These are phyloP conservation scores for Fusarium odoratissimum DNA, from an alignment of 2,329 filamentous ascomycete genomes.

Conservation along the genomic window DNA sequence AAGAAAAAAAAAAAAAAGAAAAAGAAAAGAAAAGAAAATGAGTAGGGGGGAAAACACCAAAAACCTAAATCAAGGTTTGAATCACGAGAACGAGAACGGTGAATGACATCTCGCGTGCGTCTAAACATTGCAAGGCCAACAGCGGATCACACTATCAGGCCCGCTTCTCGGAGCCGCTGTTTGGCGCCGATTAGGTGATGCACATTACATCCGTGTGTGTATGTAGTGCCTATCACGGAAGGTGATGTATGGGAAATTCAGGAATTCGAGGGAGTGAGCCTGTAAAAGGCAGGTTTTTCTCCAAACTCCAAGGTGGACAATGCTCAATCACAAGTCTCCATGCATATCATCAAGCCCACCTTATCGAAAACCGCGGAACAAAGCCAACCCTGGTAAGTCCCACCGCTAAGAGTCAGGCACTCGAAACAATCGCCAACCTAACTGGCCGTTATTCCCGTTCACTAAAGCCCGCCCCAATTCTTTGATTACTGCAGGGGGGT, in stretches of 20 bases:
- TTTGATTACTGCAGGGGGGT: conserved; percentile 10
- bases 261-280: background rate
- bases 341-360: conserved; percentile 19
- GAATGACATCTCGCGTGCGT: conserved; percentile 16
- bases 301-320: conserved; percentile 19
- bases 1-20: background rate
- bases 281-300: background rate
- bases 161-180: conserved; percentile 17
- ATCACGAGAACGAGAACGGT: conserved; percentile 10
- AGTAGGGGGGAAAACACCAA: background rate
- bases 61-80: conserved; percentile 5
- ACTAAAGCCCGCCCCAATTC: conserved; percentile 13
- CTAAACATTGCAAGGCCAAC: background rate
- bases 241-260: background rate
- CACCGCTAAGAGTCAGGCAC: conserved; percentile 16
- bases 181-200: conserved; percentile 13
- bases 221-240: conserved; percentile 12
- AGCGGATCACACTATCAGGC: background rate
- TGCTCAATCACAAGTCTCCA: conserved; percentile 14
- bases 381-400: conserved; percentile 3
- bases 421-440: conserved; percentile 29
- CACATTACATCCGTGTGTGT: background rate
- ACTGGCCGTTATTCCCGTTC: conserved; percentile 27
- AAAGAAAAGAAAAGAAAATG: background rate
- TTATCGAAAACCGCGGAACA: conserved; percentile 11